Evolutionary conservation across 768 basidiomycete species (phyloP), one percentile per base, ranked within the genome.

Genomic region (Cystobasidium ongulense): DNA sequence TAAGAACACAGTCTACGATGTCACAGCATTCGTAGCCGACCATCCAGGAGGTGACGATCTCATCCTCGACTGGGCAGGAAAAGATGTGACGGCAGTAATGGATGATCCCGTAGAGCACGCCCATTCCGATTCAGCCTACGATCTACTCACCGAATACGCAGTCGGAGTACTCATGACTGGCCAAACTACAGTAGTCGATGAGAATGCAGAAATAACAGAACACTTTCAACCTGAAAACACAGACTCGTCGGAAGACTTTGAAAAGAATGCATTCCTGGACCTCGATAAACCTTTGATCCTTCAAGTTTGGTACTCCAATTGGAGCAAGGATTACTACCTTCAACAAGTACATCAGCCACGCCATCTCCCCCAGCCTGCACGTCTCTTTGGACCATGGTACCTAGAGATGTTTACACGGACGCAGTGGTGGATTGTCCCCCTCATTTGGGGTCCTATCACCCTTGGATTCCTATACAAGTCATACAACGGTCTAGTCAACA

Each of bases 341-440:
- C 86, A 91, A 78, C 96, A 99, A 81, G 91, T 99, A 0, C 96
- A 99, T 81, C 93, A 97, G 80, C 95, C 96, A 0, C 86, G 96
- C 52, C 78, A 79, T 54, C 54, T 78, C 18, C 76, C 77, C 0
- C 54, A 76, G 1, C 74, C 78, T 0, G 93, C 94, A 1, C 87
- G 91, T 76, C 83, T 99, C 74, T 98, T 99, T 80, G 90, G 88
- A 15, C 87, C 89, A 1, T 83, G 85, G 50, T 84, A 88, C 72
- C 87, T 96, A 36, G 95, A 99, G 89, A 82, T 89, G 72, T 86
- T 88, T 78, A 96, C 94, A 0, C 85, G 89, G 57, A 95, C 94
- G 31, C 83, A 86, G 74, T 99, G 96, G 96, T 98, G 88, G 81
- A 89, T 94, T 0, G 89, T 99, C 17, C 96, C 96, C 17, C 78